A percentile compares a stretch with the other conserved stretches of the same genome.
These are phyloP conservation scores for Barnettozyma pratensis DNA, from an alignment of 805 yeast genomes.

Conservation along the genomic window DNA sequence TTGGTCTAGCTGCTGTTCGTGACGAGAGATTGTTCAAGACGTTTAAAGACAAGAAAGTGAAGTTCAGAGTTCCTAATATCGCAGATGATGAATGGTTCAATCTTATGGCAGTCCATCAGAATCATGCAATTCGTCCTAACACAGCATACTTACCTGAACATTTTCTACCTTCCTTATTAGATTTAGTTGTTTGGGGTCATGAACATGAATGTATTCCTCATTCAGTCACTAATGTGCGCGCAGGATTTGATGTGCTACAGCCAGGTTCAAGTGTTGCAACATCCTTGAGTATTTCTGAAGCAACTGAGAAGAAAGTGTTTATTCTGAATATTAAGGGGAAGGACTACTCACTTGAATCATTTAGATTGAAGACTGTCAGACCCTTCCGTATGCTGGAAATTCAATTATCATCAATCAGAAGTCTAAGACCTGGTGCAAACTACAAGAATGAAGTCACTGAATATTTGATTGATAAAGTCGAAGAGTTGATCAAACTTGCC, in stretches of 20 bases:
- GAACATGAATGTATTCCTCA: constrained; percentile 90
- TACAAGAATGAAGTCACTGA: constrained; percentile 55
- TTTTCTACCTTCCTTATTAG: constrained; percentile 75
- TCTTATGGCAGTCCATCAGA: constrained; percentile 85
- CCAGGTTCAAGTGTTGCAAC: constrained; percentile 96
- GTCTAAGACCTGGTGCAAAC: constrained; percentile 54
- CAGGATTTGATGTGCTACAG: constrained; percentile 74
- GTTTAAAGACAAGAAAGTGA: constrained; percentile 74
- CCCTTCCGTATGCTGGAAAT: constrained; percentile 78
- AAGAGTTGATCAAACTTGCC: constrained; percentile 59
- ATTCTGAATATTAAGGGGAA: constrained; percentile 59
- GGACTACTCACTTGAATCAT: constrained; percentile 51
- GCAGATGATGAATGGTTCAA: constrained; percentile 72
- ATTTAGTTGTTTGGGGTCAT: constrained; percentile 93
- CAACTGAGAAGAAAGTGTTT: constrained; percentile 68
- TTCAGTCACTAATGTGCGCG: constrained; percentile 47
- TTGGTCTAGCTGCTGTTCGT: constrained; percentile 83
- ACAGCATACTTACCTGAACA: constrained; percentile 82
- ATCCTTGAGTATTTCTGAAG: constrained; percentile 80
- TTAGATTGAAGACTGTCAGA: constrained; percentile 65
- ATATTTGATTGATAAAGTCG: constrained; percentile 60
- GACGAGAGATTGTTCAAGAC: constrained; percentile 85
- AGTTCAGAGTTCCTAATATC: constrained; percentile 64
- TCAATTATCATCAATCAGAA: constrained; percentile 43
- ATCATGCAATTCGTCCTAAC: constrained; percentile 75